These are phyloP conservation scores for Wilcoxina mikolae DNA, from an alignment of 495 filamentous ascomycete species.

Conservation along the genomic window DNA sequence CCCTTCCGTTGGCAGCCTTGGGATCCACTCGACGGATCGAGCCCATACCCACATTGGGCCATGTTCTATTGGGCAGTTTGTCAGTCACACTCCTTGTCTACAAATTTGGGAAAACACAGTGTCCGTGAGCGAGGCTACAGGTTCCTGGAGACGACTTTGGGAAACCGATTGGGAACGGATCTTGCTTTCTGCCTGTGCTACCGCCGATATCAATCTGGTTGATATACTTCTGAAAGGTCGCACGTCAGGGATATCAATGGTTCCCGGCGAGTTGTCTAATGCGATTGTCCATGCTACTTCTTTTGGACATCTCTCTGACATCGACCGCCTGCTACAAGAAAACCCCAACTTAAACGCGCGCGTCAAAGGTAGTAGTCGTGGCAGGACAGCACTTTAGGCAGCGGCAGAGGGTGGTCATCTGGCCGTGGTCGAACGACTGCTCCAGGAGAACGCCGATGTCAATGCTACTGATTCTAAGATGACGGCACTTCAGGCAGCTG, in stretches of 20 bases:
- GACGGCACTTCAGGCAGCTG: not conserved
- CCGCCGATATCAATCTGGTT: not conserved
- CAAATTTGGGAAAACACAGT: not conserved
- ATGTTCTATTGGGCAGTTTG: not conserved
- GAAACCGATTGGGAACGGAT: not conserved
- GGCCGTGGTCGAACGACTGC: constrained; percentile 2
- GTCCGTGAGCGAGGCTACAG: not conserved
- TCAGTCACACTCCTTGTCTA: not conserved
- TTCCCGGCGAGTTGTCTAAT: not conserved
- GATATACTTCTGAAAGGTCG: not conserved
- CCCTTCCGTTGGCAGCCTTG: not conserved
- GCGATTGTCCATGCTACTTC: not conserved
- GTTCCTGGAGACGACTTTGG: not conserved
- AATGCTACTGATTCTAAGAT: not conserved
- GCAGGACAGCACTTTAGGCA: not conserved
- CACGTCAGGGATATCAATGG: not conserved
- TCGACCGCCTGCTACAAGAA: not conserved
- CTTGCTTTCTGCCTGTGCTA: not conserved
- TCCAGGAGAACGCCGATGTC: no score
- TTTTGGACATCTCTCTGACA: not conserved
- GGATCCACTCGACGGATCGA: not conserved
- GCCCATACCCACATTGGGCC: not conserved
- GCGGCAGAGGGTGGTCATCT: not conserved
- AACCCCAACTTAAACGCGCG: not conserved
- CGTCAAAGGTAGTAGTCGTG: not conserved